Base-by-base conservation (phyloP, 2,329 filamentous ascomycete genomes). In the Colletotrichum musae region DNA sequence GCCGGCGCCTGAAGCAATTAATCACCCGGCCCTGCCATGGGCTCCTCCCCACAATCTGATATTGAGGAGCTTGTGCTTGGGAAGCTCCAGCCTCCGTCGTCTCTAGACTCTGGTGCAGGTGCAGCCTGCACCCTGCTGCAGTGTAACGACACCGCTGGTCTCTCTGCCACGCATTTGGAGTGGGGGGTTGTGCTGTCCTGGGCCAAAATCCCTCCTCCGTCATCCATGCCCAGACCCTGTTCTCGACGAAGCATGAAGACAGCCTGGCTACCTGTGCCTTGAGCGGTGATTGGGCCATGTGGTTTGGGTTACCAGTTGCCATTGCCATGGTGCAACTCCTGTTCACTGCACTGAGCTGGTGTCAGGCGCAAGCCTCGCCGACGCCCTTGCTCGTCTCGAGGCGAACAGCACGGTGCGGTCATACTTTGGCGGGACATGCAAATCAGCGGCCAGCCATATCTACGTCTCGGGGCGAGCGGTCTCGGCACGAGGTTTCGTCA, bases 1-100 rank as follows among this genome's bases (percentile, higher is more conserved):
- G 66, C 66, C 66, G 62, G 62, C 62, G 66, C 51, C 51, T 69
- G 66, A 47, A 66, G 51, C 62, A 56, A 28, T 41, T 16, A 47
- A 45, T 52, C 39, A 47, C 45, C 47, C 50, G 28, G 26, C 15
- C 50, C 32, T 45, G 21, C 16, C 45, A 47, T n/a, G 18, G 16
- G 16, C 7, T 39, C 36, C 51, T 51, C 50, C 24, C 26, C 62
- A 63, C 60, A 57, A 50, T 53, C 56, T 48, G 53, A 60, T 32
- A 57, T 47, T 60, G 54, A 41, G 56, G 45, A 58, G 32, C 45
- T 50, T 45, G 45, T 52, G 32, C 45, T 50, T 45, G 65, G 43
- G 47, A 68, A 64, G 47, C 56, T 56, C 56, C 48, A 68, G 58
- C 39, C 56, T 56, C 56, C 48, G 32, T 28, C 58, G 62, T 45